phyloP scores from a whole-genome alignment of 140 eudicot species.

The Ambrosia hybrid region DNA sequence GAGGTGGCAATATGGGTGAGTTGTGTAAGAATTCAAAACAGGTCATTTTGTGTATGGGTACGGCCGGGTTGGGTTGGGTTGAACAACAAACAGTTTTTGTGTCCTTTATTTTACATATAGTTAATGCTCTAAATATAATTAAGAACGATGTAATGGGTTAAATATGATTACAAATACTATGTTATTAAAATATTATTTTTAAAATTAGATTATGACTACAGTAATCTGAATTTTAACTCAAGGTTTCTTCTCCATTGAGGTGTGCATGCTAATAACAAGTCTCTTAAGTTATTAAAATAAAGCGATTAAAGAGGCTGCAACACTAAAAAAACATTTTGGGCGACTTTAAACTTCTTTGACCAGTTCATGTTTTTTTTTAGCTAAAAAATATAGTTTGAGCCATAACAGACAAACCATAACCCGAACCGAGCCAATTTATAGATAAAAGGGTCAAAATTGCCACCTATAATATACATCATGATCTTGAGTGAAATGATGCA shows the following conservation, averaged over 20 bases:
- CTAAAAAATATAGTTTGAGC: background rate
- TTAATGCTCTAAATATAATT: too few species aligned
- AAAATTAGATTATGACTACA: too few species aligned
- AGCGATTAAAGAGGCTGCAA: background rate
- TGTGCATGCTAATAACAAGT: background rate
- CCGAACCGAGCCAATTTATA: background rate
- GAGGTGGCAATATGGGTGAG: too few species aligned
- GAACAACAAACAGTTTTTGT: too few species aligned
- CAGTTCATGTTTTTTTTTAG: background rate
- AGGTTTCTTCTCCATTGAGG: background rate
- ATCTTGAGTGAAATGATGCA: constrained; percentile 15
- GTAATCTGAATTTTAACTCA: background rate
- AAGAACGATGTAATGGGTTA: too few species aligned
- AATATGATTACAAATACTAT: too few species aligned
- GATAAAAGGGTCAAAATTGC: background rate
- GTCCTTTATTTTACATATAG: too few species aligned
- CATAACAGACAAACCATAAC: background rate
- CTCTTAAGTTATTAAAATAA: background rate
- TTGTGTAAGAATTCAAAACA: too few species aligned
- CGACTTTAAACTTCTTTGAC: background rate
- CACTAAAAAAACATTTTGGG: background rate
- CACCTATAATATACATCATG: constrained; percentile 23
- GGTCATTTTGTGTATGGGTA: too few species aligned
- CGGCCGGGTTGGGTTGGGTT: too few species aligned
- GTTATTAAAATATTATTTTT: too few species aligned